These are phyloP conservation scores for Phoma sp. DNA, from an alignment of 2,329 filamentous ascomycete genomes.

Conservation along the genomic window DNA sequence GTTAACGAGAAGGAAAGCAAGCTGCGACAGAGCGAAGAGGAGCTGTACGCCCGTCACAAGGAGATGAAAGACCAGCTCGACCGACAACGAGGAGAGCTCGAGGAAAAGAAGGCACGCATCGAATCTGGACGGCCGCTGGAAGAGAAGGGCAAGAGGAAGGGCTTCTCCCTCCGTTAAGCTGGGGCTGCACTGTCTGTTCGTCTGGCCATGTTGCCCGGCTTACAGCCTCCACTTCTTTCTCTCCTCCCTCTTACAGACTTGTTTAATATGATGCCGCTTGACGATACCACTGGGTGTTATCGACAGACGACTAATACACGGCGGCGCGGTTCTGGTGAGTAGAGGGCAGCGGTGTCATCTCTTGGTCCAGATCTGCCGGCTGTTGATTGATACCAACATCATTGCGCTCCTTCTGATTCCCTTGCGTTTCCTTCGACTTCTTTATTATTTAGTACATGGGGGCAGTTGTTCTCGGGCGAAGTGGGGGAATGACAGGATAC, in stretches of 20 bases:
- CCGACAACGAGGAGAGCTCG: constrained; percentile 89
- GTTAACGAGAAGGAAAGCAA: constrained; percentile 99
- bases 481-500: constrained; percentile 40
- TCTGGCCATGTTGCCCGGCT: constrained; percentile 35
- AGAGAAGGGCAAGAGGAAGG: constrained; percentile 98
- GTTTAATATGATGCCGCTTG: constrained; percentile 50
- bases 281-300: constrained; percentile 51
- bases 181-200: constrained; percentile 11
- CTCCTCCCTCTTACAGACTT: constrained; percentile 48
- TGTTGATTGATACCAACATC: constrained; percentile 54
- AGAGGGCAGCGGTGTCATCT: constrained; percentile 42
- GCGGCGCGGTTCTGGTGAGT: constrained; percentile 38
- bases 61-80: constrained; percentile 99
- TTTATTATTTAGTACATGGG: constrained; percentile 47
- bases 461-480: constrained; percentile 40
- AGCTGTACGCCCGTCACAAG: constrained; percentile 95
- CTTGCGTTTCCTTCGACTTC: constrained; percentile 40
- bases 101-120: constrained; percentile 96
- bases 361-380: constrained; percentile 48
- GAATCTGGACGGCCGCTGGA: constrained; percentile 95
- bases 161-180: constrained; percentile 91
- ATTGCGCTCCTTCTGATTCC: constrained; percentile 49
- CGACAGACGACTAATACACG: constrained; percentile 47
- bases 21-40: constrained; percentile 98
- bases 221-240: constrained; percentile 44